Base-by-base conservation (phyloP, 768 basidiomycete species). In the Suillus variegatus region DNA sequence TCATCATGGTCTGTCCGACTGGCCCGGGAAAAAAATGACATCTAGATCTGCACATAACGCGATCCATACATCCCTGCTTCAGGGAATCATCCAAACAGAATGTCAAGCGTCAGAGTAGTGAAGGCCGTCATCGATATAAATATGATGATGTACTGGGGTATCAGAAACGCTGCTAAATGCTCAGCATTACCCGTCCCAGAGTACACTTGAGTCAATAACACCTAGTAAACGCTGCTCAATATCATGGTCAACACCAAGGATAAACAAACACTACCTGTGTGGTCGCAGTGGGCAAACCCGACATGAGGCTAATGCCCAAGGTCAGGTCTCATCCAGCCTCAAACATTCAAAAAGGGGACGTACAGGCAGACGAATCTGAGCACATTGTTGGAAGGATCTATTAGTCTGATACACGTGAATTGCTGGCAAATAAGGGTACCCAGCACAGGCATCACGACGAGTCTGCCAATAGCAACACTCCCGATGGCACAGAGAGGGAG, bases 361-460 rank as follows among this genome's bases (percentile, higher is more conserved):
- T 64, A 89, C 89, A 91, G 86, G 84, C 87, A 87, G 18, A 90
- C 84, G 62, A 91, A 89, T 66, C 82, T 80, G 22, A 91, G 71
- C 0, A 91, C 86, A 43, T 85, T 85, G 68, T 91, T 83, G 0
- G 85, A 78, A 62, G 69, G 69, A 6, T 80, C 68, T 25, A 90
- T 83, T 8, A 90, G 51, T 1, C 84, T 84, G 0, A 67, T 74
- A 2, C 70, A 73, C 20, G 82, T 82, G n/a, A 91, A 73, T 6
- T 80, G 83, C 63, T 84, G 74, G 13, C 81, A 84, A 1, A 92
- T 82, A 13, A 85, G 70, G 16, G 90, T 84, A 0, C 90, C 90
- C 3, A 92, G 51, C 0, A 91, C 67, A 0, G 90, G 89, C 73
- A 84, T 80, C 14, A 90, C 35, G 1, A 89, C 64, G 73, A 90